Percentiles rank a stretch among this genome's conserved stretches.
These are phyloP conservation scores for Diaporthe sp. DNA, from an alignment of 2,329 filamentous ascomycete species.

Conservation along the genomic window DNA sequence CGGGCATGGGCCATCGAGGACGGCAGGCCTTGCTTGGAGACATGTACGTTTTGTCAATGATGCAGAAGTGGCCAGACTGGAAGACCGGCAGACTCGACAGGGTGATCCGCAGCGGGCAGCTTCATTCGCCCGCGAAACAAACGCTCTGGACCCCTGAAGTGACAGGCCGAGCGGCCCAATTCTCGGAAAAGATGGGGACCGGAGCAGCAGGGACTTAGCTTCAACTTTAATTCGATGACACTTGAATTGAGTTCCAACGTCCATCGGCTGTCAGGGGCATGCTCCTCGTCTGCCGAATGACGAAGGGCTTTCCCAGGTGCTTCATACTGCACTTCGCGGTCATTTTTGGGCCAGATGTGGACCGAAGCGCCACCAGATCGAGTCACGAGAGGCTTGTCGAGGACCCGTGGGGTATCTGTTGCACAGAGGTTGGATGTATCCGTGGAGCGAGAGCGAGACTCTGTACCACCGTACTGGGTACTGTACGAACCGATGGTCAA, in stretches of 20 bases:
- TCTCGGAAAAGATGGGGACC: constrained; percentile 10
- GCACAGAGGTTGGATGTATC: not conserved
- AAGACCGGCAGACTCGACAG: not conserved
- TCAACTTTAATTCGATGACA: constrained; percentile 37
- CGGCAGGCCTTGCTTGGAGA: not conserved
- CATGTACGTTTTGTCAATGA: not conserved
- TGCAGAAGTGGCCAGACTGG: not conserved
- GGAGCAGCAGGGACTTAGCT: not conserved
- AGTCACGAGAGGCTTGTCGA: constrained; percentile 3
- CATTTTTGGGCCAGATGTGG: not conserved
- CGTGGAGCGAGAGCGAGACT: not conserved
- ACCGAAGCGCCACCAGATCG: not conserved
- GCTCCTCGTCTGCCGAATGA: not conserved
- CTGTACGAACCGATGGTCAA: not conserved
- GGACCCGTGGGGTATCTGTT: constrained; percentile 6
- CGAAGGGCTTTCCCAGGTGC: not conserved
- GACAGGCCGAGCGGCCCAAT: not conserved
- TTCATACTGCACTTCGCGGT: not conserved
- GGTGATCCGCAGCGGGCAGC: not conserved
- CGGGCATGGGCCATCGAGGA: not conserved
- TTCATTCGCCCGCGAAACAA: constrained; percentile 14
- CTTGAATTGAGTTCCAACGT: constrained; percentile 17
- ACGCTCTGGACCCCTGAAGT: constrained; percentile 6
- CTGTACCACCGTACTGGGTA: not conserved
- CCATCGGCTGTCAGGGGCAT: constrained; percentile 1